These are phyloP conservation scores for Phytophthora cryptogea DNA, from an alignment of 352 stramenopile genomes.

Conservation along the genomic window DNA sequence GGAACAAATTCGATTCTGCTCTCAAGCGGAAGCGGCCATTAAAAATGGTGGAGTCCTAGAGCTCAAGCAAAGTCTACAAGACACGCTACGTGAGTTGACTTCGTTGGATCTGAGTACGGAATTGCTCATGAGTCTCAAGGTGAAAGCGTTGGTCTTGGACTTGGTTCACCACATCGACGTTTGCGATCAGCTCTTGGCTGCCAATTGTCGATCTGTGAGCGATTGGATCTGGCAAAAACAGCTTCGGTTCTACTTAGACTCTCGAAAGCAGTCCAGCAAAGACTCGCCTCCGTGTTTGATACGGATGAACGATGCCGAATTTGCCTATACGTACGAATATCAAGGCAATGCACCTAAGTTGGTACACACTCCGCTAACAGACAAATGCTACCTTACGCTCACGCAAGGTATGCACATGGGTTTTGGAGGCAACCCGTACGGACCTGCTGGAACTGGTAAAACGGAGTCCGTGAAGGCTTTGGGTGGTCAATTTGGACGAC, in stretches of 20 bases:
- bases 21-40: conserved; percentile 86
- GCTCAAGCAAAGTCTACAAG: conserved; percentile 68
- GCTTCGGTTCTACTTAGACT: conserved; percentile 90
- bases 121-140: conserved; percentile 92
- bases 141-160: conserved; percentile 95
- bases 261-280: conserved; percentile 40
- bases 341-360: conserved; percentile 94
- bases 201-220: conserved; percentile 58
- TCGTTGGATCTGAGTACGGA: conserved; percentile 88
- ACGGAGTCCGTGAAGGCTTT: conserved; percentile 96
- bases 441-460: conserved; percentile 94
- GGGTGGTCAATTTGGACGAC: conserved; percentile 87
- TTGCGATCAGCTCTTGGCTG: conserved; percentile 85
- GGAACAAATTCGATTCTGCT: conserved; percentile 93
- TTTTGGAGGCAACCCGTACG: conserved; percentile 95
- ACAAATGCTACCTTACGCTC: conserved; percentile 95
- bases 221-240: conserved; percentile 95
- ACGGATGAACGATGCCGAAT: conserved; percentile 81
- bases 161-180: conserved; percentile 96
- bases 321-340: conserved; percentile 96
- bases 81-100: conserved; percentile 76
- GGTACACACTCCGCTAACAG: conserved; percentile 94
- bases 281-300: conserved; percentile 46
- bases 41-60: conserved; percentile 65
- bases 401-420: conserved; percentile 94